Conservation (phyloP, 1,139 yeast genomes). For the Taphrina populina region DNA sequence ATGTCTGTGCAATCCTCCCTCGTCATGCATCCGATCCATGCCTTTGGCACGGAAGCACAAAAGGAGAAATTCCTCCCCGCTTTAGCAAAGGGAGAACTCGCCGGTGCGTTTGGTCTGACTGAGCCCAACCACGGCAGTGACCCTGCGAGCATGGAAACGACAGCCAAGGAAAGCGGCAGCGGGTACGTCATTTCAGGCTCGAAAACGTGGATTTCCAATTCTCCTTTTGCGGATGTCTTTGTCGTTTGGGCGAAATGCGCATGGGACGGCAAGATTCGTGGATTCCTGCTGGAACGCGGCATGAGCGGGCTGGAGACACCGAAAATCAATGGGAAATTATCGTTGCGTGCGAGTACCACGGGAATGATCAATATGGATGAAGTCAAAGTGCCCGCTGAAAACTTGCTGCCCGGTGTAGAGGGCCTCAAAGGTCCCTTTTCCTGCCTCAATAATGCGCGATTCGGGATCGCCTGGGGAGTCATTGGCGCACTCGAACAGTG, state of each 20-base stretch:
- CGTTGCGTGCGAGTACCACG: conserved; percentile 50
- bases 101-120: conserved; percentile 51
- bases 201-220: conserved; percentile 52
- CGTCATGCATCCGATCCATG: conserved; percentile 50
- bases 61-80: conserved; percentile 49
- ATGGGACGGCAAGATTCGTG: conserved; percentile 50
- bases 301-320: conserved; percentile 48
- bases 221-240: conserved; percentile 51
- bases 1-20: conserved; percentile 52
- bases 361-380: conserved; percentile 52
- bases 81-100: conserved; percentile 50
- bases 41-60: conserved; percentile 49
- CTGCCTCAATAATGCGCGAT: conserved; percentile 50
- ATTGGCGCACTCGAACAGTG: conserved; percentile 52
- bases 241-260: conserved; percentile 50
- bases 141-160: conserved; percentile 52
- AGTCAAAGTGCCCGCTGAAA: conserved; percentile 51
- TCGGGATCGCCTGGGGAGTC: conserved; percentile 52
- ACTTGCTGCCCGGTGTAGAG: conserved; percentile 47
- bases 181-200: conserved; percentile 49
- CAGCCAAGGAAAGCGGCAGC: conserved; percentile 48
- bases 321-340: conserved; percentile 47
- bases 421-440: conserved; percentile 53
- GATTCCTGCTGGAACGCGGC: conserved; percentile 49
- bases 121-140: conserved; percentile 53